These are phyloP conservation scores for Taiwanofungus camphoratus DNA, from an alignment of 1,284 basidiomycete species.

Conservation along the genomic window DNA sequence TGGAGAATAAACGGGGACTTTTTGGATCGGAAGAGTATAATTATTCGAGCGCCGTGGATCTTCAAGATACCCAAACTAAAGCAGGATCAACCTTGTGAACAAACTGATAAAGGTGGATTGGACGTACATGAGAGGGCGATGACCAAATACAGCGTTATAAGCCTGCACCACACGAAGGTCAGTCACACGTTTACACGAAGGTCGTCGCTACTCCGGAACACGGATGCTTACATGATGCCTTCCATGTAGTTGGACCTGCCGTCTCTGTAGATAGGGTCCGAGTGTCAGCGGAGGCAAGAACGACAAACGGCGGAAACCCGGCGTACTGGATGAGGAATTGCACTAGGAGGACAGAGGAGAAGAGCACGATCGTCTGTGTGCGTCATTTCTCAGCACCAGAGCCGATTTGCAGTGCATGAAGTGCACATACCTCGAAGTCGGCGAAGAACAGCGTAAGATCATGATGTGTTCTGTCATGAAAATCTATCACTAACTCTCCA, in stretches of 20 bases:
- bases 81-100: no score
- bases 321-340: constrained; percentile 74
- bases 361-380: constrained; percentile 77
- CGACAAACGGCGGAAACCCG: no score
- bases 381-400: background rate
- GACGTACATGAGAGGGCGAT: constrained; percentile 28
- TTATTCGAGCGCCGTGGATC: no score
- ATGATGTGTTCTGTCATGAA: constrained; percentile 58
- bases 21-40: no score
- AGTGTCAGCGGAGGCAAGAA: background rate
- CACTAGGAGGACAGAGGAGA: constrained; percentile 80
- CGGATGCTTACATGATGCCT: constrained; percentile 73
- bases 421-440: constrained; percentile 62
- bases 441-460: constrained; percentile 82
- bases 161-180: no score
- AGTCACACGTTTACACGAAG: background rate
- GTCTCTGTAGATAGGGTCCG: constrained; percentile 43
- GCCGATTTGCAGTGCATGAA: background rate
- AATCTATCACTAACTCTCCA: no score
- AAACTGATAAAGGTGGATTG: constrained; percentile 4
- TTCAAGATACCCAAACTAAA: constrained; percentile 31
- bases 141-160: constrained; percentile 28
- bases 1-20: no score
- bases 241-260: constrained; percentile 88
- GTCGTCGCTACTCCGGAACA: constrained; percentile 32